A percentile compares a stretch with the other conserved stretches of the same genome.
Evolutionary conservation across 768 basidiomycete species (phyloP).

Genomic region (Lactarius sanguifluus): DNA sequence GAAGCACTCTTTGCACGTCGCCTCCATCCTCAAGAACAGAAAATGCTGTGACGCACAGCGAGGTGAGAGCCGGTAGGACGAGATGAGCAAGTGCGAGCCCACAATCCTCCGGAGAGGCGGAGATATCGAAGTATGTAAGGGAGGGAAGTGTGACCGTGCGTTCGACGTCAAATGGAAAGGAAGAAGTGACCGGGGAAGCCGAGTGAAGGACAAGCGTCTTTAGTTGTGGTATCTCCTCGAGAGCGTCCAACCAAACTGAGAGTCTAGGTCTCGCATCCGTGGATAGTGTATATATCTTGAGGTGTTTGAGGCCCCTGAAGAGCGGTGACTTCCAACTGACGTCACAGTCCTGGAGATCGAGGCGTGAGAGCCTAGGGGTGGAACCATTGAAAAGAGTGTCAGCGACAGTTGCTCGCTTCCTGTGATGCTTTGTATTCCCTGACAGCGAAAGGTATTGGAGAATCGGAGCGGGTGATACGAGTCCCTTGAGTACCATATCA

Average conservation of each 20-base stretch:
- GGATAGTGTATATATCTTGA: background rate
- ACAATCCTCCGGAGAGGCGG: background rate
- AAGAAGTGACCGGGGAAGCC: background rate
- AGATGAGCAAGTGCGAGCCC: background rate
- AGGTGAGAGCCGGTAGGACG: background rate
- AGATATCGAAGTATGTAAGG: background rate
- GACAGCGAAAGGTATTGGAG: background rate
- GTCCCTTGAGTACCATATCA: background rate
- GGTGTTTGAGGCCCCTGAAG: background rate
- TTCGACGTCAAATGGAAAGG: background rate
- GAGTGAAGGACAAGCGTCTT: background rate
- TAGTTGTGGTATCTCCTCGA: background rate
- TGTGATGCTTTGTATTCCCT: too few species aligned
- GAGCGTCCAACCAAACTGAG: constrained; percentile 5
- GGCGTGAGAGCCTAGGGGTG: constrained; percentile 6
- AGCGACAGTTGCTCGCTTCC: background rate
- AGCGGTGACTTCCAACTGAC: constrained; percentile 15
- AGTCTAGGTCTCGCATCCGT: background rate
- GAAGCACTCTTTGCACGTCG: background rate
- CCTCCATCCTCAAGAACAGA: background rate
- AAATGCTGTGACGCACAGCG: background rate
- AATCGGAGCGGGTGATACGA: background rate
- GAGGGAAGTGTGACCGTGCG: background rate
- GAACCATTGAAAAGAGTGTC: background rate
- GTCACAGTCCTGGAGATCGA: constrained; percentile 1